Conservation (phyloP, 495 filamentous ascomycete genomes). For the Rhypophila decipiens region DNA sequence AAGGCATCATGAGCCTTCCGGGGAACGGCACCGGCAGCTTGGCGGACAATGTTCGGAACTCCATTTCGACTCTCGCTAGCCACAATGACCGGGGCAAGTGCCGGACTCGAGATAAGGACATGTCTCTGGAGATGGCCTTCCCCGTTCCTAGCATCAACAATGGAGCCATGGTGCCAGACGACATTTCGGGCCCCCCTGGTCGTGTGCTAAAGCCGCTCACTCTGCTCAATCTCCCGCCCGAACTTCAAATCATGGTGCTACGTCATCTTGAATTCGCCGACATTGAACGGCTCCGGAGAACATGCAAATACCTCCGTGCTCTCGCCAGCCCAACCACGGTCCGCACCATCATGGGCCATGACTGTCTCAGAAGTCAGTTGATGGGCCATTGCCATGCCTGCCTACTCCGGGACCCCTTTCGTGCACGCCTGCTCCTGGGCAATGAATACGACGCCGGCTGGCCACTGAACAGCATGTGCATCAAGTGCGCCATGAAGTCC, state of each 20-base stretch:
- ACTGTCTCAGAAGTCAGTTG: slow-evolving; percentile 10
- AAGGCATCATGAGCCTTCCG: slow-evolving; percentile 8
- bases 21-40: slow-evolving; percentile 9
- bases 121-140: neutral
- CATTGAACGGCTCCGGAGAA: slow-evolving; percentile 24
- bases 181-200: neutral
- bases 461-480: slow-evolving; percentile 19
- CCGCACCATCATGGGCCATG: slow-evolving; percentile 14
- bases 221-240: slow-evolving; percentile 21
- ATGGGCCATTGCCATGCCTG: slow-evolving; percentile 21
- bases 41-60: slow-evolving; percentile 14
- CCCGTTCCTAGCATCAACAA: neutral
- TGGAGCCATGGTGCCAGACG: neutral
- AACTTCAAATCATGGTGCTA: slow-evolving; percentile 26
- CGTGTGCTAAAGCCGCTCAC: slow-evolving; percentile 2
- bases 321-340: slow-evolving; percentile 15
- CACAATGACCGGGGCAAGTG: neutral
- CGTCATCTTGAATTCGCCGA: slow-evolving; percentile 18
- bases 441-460: slow-evolving; percentile 12
- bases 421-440: slow-evolving; percentile 13
- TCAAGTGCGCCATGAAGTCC: slow-evolving; percentile 16
- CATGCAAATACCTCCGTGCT: slow-evolving; percentile 21
- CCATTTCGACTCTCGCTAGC: slow-evolving; percentile 11
- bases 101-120: neutral
- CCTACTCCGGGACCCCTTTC: slow-evolving; percentile 14